phyloP scores from a whole-genome alignment of 2,329 filamentous ascomycete species.

The Epichloe bromicola region DNA sequence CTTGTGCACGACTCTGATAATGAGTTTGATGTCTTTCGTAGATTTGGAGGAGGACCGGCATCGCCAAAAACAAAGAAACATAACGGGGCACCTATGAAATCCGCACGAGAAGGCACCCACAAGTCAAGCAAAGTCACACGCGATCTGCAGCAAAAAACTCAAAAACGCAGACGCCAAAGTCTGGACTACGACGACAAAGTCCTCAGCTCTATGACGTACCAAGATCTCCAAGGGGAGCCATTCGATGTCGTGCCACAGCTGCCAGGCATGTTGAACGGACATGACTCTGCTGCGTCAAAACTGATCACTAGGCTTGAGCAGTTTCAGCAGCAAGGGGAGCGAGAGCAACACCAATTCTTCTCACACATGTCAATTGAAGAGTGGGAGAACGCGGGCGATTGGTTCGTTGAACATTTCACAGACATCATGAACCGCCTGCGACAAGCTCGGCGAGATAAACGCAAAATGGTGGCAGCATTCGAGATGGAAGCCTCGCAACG shows the following conservation, averaged over 20 bases:
- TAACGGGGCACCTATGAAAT: conserved; percentile 9
- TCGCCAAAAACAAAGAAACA: conserved; percentile 14
- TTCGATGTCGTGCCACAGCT: conserved; percentile 42
- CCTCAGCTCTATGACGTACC: conserved; percentile 40
- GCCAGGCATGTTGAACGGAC: conserved; percentile 21
- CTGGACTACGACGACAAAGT: conserved; percentile 45
- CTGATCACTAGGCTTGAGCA: conserved; percentile 37
- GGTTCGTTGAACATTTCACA: conserved; percentile 43
- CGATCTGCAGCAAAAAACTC: conserved; percentile 12
- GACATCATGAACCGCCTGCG: conserved; percentile 35
- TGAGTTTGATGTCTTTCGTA: conserved; percentile 11
- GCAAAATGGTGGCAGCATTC: conserved; percentile 35
- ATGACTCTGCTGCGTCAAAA: conserved; percentile 25
- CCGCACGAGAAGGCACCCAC: conserved; percentile 12
- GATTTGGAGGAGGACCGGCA: conserved; percentile 11
- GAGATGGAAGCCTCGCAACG: conserved; percentile 42
- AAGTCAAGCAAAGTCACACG: conserved; percentile 10
- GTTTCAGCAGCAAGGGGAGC: conserved; percentile 31
- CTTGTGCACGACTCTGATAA: conserved; percentile 13
- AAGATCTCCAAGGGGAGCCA: conserved; percentile 34
- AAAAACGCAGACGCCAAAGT: conserved; percentile 30
- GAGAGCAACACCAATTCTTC: conserved; percentile 38
- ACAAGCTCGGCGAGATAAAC: conserved; percentile 35
- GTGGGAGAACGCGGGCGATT: conserved; percentile 47
- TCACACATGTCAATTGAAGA: conserved; percentile 39